These are phyloP conservation scores for Xerocomellus intermedius DNA, from an alignment of 768 basidiomycete species.

Conservation along the genomic window DNA sequence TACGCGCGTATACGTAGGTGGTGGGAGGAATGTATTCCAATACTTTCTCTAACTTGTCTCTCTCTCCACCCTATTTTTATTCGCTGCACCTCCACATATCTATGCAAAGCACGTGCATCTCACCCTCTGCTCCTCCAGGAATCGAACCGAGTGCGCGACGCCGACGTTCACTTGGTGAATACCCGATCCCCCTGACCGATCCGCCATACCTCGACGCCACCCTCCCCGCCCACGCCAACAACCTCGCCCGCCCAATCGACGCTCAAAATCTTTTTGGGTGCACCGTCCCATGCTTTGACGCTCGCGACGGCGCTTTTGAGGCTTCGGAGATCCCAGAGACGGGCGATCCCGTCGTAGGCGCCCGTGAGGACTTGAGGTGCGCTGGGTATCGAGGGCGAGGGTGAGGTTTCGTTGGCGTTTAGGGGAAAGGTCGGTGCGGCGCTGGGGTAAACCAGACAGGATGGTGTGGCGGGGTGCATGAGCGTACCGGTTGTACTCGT, in stretches of 20 bases:
- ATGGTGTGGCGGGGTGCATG: conserved; percentile 64
- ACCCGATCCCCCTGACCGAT: conserved; percentile 35
- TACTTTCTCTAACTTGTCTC: no score
- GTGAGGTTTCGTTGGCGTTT: not conserved
- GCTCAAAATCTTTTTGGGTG: conserved; percentile 51
- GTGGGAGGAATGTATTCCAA: no score
- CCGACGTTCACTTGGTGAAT: conserved; percentile 1
- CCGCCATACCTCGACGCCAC: conserved; percentile 64
- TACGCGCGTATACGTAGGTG: no score
- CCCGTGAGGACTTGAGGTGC: conserved; percentile 64
- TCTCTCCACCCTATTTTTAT: not conserved
- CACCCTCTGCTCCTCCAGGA: not conserved
- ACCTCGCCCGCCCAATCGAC: conserved; percentile 58
- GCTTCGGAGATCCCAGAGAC: conserved; percentile 79
- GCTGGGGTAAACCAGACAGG: conserved; percentile 46
- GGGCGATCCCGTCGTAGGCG: conserved; percentile 73
- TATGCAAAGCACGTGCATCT: no score
- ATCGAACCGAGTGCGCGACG: not conserved
- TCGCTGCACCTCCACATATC: no score
- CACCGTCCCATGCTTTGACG: conserved; percentile 59
- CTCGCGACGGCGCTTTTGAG: conserved; percentile 60
- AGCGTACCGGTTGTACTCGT: conserved; percentile 43
- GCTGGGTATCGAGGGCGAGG: no score
- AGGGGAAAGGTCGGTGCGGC: not conserved
- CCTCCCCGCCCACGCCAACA: conserved; percentile 61